Conservation (phyloP, 2,329 filamentous ascomycete genomes). For the Sarocladiaceae sp. region DNA sequence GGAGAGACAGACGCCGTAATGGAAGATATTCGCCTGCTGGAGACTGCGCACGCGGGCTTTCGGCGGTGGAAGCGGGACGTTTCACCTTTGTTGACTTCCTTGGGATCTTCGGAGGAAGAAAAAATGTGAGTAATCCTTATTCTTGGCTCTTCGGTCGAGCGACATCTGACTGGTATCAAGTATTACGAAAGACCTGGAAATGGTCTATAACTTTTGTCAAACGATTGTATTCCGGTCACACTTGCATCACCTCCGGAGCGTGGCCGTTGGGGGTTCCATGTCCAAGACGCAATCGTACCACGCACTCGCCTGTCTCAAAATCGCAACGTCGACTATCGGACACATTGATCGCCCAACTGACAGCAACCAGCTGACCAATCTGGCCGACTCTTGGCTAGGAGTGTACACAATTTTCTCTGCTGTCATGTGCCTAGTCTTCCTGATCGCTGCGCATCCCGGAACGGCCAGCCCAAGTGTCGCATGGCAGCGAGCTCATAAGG, state of each 20-base stretch:
- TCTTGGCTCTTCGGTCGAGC: too few relatives aligned
- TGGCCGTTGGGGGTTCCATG: slow-evolving; percentile 10
- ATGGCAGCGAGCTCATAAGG: slow-evolving; percentile 10
- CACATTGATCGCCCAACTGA: neutral
- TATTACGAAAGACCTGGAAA: slow-evolving; percentile 7
- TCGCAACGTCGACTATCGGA: slow-evolving; percentile 9
- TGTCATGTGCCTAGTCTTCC: slow-evolving; percentile 10
- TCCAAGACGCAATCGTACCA: slow-evolving; percentile 12
- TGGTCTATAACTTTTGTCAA: slow-evolving; percentile 9
- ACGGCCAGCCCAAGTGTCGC: slow-evolving; percentile 10
- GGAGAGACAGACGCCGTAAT: neutral
- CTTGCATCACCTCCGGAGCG: slow-evolving; percentile 11
- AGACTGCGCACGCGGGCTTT: slow-evolving; percentile 4
- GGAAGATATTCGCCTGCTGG: neutral
- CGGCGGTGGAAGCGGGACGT: slow-evolving; percentile 10
- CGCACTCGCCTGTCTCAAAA: slow-evolving; percentile 11
- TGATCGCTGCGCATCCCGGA: slow-evolving; percentile 11
- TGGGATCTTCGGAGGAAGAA: neutral
- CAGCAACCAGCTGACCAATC: neutral
- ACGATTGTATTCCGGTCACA: slow-evolving; percentile 11
- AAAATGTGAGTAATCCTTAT: neutral
- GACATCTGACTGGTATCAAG: neutral
- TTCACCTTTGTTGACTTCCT: slow-evolving; percentile 4
- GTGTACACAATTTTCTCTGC: slow-evolving; percentile 9
- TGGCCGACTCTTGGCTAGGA: slow-evolving; percentile 9